Conservation (phyloP, 805 yeast genomes). For the Schwanniomyces yamadae region DNA sequence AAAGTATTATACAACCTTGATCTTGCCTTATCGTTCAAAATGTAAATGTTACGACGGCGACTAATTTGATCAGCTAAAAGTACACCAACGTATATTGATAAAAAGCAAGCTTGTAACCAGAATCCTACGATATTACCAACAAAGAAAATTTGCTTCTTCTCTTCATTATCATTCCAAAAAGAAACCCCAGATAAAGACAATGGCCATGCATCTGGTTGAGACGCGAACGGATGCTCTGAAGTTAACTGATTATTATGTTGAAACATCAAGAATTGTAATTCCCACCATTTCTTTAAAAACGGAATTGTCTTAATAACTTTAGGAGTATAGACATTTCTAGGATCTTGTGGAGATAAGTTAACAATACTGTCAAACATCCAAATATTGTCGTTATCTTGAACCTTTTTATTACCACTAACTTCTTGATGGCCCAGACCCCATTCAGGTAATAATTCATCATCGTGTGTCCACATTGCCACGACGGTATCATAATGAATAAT, state of each 20-base stretch:
- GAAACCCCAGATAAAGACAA: conserved; percentile 86
- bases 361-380: conserved; percentile 78
- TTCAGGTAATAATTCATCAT: conserved; percentile 81
- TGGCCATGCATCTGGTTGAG: conserved; percentile 92
- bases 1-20: conserved; percentile 74
- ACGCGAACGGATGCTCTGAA: conserved; percentile 92
- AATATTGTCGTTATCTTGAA: conserved; percentile 60
- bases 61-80: conserved; percentile 74
- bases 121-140: conserved; percentile 89
- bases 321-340: conserved; percentile 63
- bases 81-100: conserved; percentile 63
- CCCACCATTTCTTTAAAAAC: conserved; percentile 85
- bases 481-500: conserved; percentile 80
- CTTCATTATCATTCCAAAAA: conserved; percentile 81
- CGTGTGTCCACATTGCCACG: conserved; percentile 93
- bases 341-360: conserved; percentile 51
- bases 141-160: conserved; percentile 77
- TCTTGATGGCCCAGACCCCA: conserved; percentile 95
- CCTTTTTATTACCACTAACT: conserved; percentile 89
- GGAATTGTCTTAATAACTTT: conserved; percentile 62
- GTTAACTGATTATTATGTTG: conserved; percentile 85
- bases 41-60: conserved; percentile 62
- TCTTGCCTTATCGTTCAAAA: conserved; percentile 61
- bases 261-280: conserved; percentile 86
- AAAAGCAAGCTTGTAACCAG: conserved; percentile 72